Conservation (phyloP, 345 rosid species). For the Excoecaria cochinchinensis region DNA sequence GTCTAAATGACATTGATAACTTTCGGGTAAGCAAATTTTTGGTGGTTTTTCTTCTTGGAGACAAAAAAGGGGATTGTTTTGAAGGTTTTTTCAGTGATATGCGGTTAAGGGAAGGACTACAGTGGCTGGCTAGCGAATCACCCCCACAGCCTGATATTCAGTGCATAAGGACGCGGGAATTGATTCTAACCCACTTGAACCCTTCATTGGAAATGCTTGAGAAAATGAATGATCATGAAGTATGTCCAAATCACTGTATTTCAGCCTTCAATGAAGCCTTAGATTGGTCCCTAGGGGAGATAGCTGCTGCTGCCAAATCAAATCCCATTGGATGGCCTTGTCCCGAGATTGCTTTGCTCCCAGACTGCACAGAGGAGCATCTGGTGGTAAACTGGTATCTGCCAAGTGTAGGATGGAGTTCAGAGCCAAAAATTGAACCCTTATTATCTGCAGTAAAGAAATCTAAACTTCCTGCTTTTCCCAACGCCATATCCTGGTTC, state of each 20-base stretch:
- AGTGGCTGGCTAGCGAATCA: constrained; percentile 79
- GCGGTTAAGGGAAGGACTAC: constrained; percentile 65
- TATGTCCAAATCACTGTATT: constrained; percentile 63
- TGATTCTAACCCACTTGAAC: constrained; percentile 55
- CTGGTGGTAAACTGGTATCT: constrained; percentile 46
- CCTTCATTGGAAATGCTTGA: constrained; percentile 50
- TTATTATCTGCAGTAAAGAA: constrained; percentile 41
- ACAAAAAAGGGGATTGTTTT: constrained; percentile 28
- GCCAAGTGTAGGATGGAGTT: constrained; percentile 76
- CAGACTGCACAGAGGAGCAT: constrained; percentile 39
- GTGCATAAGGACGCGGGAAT: constrained; percentile 48
- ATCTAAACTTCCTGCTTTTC: constrained; percentile 67
- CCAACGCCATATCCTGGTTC: constrained; percentile 55
- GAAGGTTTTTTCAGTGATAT: constrained; percentile 70
- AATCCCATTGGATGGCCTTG: constrained; percentile 75
- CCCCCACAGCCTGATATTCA: constrained; percentile 68
- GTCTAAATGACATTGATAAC: constrained; percentile 63
- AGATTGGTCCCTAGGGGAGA: constrained; percentile 49
- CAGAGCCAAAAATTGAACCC: constrained; percentile 41
- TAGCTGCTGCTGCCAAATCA: constrained; percentile 57
- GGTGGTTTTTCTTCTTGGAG: constrained; percentile 58
- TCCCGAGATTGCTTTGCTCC: constrained; percentile 60
- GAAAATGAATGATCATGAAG: constrained; percentile 41
- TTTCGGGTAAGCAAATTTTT: constrained; percentile 53
- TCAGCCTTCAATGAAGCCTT: constrained; percentile 77